Evolutionary conservation across 257 asterid species (phyloP).

Genomic region (Solanum boliviense): DNA sequence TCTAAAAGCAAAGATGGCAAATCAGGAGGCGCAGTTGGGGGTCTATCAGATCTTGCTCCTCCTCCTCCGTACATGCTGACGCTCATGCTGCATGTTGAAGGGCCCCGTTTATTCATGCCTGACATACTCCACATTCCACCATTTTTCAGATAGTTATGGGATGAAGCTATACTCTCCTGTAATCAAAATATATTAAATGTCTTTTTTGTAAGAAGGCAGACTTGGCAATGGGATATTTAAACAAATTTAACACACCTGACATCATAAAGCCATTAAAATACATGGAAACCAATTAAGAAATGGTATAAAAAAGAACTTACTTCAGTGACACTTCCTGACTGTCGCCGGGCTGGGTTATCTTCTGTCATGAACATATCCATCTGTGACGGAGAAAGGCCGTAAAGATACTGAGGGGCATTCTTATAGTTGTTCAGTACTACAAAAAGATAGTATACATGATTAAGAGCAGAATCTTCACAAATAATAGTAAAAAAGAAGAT

Average conservation of each 20-base stretch:
- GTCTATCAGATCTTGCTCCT: conserved; percentile 41
- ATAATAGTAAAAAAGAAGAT: neutral
- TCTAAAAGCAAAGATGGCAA: conserved; percentile 88
- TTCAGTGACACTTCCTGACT: conserved; percentile 68
- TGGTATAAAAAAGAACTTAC: conserved; percentile 17
- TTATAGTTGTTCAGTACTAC: conserved; percentile 82
- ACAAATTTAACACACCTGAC: neutral
- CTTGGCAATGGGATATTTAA: neutral
- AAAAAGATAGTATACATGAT: neutral
- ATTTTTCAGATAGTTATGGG: conserved; percentile 48
- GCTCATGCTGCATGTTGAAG: conserved; percentile 61
- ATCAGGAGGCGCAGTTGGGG: conserved; percentile 84
- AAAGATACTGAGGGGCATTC: conserved; percentile 66
- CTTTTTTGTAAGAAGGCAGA: neutral
- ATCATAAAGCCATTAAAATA: neutral
- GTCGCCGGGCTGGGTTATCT: conserved; percentile 62
- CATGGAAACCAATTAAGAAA: neutral
- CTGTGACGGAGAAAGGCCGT: conserved; percentile 82
- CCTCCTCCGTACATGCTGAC: conserved; percentile 80
- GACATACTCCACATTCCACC: conserved; percentile 75
- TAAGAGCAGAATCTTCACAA: neutral
- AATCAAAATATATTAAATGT: neutral
- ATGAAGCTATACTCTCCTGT: conserved; percentile 75
- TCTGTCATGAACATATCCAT: conserved; percentile 94
- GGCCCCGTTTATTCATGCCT: conserved; percentile 41